Evolutionary conservation across 164 flowering plant species (phyloP).

Genomic region (Houttuynia cordata): DNA sequence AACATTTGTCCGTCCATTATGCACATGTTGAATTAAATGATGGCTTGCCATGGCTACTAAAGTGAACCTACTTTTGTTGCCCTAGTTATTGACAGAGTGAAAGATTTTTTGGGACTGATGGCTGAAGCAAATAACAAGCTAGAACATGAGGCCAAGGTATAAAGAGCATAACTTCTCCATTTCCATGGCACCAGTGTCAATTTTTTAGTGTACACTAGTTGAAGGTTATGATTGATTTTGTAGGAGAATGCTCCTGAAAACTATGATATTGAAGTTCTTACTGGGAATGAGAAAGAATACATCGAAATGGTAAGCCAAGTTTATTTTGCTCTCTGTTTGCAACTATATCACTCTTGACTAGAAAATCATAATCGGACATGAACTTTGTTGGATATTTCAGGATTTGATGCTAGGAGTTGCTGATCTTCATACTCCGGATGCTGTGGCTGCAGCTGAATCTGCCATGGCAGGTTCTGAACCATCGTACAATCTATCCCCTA

Average conservation of each 20-base stretch:
- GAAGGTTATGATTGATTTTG: not conserved
- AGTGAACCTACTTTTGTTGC: not conserved
- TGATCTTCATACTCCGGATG: slow-evolving; percentile 82
- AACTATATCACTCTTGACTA: not conserved
- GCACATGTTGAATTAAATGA: no score
- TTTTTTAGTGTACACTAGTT: no score
- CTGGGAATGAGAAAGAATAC: slow-evolving; percentile 55
- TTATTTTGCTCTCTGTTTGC: not conserved
- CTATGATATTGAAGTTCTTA: slow-evolving; percentile 66
- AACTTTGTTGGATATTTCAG: slow-evolving; percentile 19
- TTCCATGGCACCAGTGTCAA: no score
- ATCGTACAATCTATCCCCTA: slow-evolving; percentile 16
- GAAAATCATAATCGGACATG: not conserved
- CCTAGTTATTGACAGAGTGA: slow-evolving; percentile 1
- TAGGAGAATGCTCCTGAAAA: slow-evolving; percentile 39
- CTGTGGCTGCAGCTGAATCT: slow-evolving; percentile 82
- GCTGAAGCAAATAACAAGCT: slow-evolving; percentile 3
- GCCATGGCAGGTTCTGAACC: slow-evolving; percentile 41
- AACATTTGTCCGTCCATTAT: not conserved
- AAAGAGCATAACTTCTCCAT: not conserved
- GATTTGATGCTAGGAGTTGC: slow-evolving; percentile 82
- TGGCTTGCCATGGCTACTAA: no score
- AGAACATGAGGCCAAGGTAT: slow-evolving; percentile 29
- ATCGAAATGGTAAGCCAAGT: slow-evolving; percentile 72
- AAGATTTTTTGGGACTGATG: not conserved